A percentile compares a stretch with the other conserved stretches of the same genome.
These are phyloP conservation scores for Penicillium alfredii DNA, from an alignment of 495 filamentous ascomycete species.

Conservation along the genomic window DNA sequence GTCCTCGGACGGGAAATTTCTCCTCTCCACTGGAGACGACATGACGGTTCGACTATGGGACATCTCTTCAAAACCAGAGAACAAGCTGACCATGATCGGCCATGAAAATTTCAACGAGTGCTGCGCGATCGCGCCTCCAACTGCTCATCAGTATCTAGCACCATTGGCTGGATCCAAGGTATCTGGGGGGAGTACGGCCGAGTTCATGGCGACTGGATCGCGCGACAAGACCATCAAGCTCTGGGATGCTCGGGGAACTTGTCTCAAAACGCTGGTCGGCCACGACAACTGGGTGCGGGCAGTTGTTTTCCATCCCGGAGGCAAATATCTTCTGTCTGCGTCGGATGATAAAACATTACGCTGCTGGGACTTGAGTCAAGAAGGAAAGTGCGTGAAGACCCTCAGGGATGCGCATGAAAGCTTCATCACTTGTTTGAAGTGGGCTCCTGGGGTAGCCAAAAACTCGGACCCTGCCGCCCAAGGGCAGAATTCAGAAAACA, in stretches of 20 bases:
- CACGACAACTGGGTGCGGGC: conserved; percentile 93
- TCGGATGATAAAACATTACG: conserved; percentile 83
- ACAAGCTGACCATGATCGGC: conserved; percentile 69
- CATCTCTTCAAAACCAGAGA: conserved; percentile 47
- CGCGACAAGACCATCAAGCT: conserved; percentile 84
- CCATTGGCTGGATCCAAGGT: conserved; percentile 74
- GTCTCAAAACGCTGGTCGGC: conserved; percentile 76
- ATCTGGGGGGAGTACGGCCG: conserved; percentile 59
- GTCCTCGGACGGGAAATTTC: conserved; percentile 74
- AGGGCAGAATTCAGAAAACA: not conserved
- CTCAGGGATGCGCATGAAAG: conserved; percentile 71
- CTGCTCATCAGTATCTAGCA: conserved; percentile 67
- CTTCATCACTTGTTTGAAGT: conserved; percentile 77
- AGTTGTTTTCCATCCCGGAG: conserved; percentile 84
- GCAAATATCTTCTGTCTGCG: conserved; percentile 77
- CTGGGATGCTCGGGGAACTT: conserved; percentile 75
- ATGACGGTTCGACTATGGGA: conserved; percentile 79
- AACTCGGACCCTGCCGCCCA: conserved; percentile 26
- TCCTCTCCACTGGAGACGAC: conserved; percentile 79
- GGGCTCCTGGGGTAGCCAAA: conserved; percentile 70
- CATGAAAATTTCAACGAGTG: conserved; percentile 86
- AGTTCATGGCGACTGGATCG: conserved; percentile 83
- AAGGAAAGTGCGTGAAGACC: conserved; percentile 77
- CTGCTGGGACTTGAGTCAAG: conserved; percentile 91
- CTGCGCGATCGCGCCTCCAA: conserved; percentile 73